Evolutionary conservation across 2,329 filamentous ascomycete species (phyloP).

Genomic region (Periconia macrospinosa): DNA sequence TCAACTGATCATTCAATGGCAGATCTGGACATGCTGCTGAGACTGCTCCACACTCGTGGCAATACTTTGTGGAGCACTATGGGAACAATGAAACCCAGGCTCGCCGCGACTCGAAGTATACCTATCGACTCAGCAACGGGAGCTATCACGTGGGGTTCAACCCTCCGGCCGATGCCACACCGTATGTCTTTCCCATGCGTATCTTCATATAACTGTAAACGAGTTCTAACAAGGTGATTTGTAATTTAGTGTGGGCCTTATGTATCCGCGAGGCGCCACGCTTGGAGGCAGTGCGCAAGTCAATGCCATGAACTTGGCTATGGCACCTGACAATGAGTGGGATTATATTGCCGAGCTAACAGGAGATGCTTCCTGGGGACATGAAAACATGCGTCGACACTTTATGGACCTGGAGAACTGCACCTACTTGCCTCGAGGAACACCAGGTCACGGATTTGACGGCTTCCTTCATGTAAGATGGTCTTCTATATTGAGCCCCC

Average conservation of each 20-base stretch:
- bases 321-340: slow-evolving; percentile 55
- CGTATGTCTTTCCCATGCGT: slow-evolving; percentile 41
- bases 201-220: not conserved
- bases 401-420: slow-evolving; percentile 55
- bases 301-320: slow-evolving; percentile 49
- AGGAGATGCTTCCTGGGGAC: slow-evolving; percentile 54
- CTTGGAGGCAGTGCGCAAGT: slow-evolving; percentile 60
- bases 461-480: slow-evolving; percentile 50
- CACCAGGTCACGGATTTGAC: slow-evolving; percentile 50
- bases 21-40: slow-evolving; percentile 1
- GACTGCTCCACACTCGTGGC: slow-evolving; percentile 47
- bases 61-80: slow-evolving; percentile 62
- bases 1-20: not conserved
- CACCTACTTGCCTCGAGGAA: slow-evolving; percentile 46
- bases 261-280: slow-evolving; percentile 58
- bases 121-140: slow-evolving; percentile 54
- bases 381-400: slow-evolving; percentile 59
- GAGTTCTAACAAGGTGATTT: not conserved
- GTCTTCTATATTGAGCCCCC: not conserved
- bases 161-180: slow-evolving; percentile 52
- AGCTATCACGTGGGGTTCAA: slow-evolving; percentile 53
- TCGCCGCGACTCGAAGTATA: slow-evolving; percentile 58
- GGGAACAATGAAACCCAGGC: slow-evolving; percentile 50
- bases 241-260: slow-evolving; percentile 55
- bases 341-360: slow-evolving; percentile 58